Evolutionary conservation across 768 basidiomycete species (phyloP), one percentile per base, ranked within the genome.

Genomic region (Tulasnella sp.): DNA sequence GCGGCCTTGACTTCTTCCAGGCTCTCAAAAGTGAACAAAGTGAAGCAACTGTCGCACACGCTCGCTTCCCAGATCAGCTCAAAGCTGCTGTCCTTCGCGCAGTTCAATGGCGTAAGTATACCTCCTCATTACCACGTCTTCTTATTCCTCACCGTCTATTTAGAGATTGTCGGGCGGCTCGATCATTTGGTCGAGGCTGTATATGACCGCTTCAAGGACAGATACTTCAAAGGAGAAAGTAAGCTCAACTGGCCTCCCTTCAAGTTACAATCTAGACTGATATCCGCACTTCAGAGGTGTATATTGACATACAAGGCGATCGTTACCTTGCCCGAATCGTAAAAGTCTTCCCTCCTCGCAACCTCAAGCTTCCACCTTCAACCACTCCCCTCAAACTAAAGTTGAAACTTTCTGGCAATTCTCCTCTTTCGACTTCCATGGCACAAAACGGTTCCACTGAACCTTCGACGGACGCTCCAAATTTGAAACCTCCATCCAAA

Each of bases 171-270:
- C 67, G 93, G 95, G 41, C 83, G 95, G 53, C 71, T 98, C 48
- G 93, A 99, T 67, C 85, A 86, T 61, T 72, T 99, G 16, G 90
- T 93, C 15, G 95, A 99, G 64, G 81, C 83, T 44, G 86, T 96
- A 33, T 95, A 79, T 61, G 92, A 96, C 57, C 83, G 95, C 47
- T 98, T 90, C 74, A 90, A 91, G 60, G 86, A 98, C 68, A 77
- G 95, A 27, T 99, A 90, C 66, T 98, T 90, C 66, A 69, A 75
- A 37, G 81, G 79, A 58, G 95, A 99, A 67, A 82, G 90, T 92
- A 61, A 54, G 90, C 77, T 16, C 20, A 24, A 7, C 16, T 25
- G 16, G 19, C 13, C 27, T 19, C n/a, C 33, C 22, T 28, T n/a
- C 27, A n/a, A 52, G 39, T 47, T 31, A 51, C 52, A 44, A 54